phyloP scores from a whole-genome alignment of 306 rosid genomes.

The Dryas octopetala region DNA sequence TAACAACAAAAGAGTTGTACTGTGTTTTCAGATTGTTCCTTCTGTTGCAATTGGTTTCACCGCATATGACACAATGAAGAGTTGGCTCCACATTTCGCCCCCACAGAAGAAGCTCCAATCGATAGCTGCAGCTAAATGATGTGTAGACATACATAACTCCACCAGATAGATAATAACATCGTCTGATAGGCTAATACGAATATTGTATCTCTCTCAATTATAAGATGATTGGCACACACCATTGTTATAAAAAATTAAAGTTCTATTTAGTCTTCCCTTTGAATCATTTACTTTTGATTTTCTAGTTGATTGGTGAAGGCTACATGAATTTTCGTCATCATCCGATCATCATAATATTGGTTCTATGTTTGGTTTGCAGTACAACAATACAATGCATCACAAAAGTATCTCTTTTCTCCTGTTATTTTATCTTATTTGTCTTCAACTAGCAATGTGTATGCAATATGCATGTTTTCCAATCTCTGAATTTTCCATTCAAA shows the following conservation, averaged over 20 bases:
- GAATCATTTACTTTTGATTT: not conserved
- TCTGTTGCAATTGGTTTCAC: slow-evolving; percentile 92
- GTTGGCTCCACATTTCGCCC: slow-evolving; percentile 72
- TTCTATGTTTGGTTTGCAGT: no score
- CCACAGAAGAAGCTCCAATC: slow-evolving; percentile 57
- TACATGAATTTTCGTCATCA: no score
- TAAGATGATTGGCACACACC: not conserved
- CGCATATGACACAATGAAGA: slow-evolving; percentile 74
- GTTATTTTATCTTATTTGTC: no score
- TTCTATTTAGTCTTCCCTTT: not conserved
- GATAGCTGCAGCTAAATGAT: slow-evolving; percentile 38
- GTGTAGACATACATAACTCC: not conserved
- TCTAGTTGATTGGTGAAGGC: no score
- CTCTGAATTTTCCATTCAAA: no score
- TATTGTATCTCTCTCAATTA: not conserved
- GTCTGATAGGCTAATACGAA: not conserved
- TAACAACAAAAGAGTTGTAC: slow-evolving; percentile 1
- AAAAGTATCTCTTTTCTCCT: no score
- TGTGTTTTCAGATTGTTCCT: slow-evolving; percentile 72
- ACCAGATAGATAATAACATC: not conserved
- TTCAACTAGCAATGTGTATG: not conserved
- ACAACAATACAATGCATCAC: no score
- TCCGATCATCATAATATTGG: no score
- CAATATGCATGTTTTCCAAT: not conserved
- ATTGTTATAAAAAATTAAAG: not conserved